phyloP scores from a whole-genome alignment of 2,329 filamentous ascomycete species.

The Colletotrichum sp. region DNA sequence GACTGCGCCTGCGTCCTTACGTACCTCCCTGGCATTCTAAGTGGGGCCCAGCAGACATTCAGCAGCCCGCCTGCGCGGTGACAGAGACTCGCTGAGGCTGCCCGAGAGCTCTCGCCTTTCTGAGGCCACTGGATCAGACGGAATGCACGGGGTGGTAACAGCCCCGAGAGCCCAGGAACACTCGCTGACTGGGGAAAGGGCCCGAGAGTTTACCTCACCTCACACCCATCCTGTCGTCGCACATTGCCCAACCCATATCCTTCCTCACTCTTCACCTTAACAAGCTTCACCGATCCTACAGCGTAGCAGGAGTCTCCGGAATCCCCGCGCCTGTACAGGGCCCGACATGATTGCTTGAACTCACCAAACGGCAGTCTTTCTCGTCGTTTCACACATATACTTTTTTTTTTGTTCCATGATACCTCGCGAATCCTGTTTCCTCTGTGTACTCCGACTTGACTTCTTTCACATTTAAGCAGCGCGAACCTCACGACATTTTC shows the following conservation, averaged over 20 bases:
- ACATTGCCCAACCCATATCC: neutral
- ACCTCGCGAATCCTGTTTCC: neutral
- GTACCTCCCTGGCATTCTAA: neutral
- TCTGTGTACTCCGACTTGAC: neutral
- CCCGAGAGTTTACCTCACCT: neutral
- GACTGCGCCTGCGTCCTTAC: neutral
- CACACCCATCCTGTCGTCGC: neutral
- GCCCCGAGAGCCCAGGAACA: neutral
- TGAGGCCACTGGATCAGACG: neutral
- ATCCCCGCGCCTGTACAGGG: neutral
- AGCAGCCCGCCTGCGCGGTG: neutral
- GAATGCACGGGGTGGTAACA: neutral
- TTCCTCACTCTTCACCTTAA: neutral
- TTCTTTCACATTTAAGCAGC: neutral
- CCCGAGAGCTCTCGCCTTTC: neutral
- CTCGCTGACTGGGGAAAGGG: neutral
- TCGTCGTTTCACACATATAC: neutral
- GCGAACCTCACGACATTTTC: neutral
- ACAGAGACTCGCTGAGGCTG: neutral
- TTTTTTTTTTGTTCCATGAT: neutral
- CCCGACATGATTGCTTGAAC: slow-evolving; percentile 3
- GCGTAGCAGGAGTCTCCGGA: neutral
- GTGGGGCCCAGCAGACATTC: neutral
- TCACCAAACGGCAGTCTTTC: neutral
- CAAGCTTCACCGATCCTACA: neutral